Evolutionary conservation across 2,329 filamentous ascomycete species (phyloP), one percentile per base, ranked within the genome.

Genomic region (Stagonosporopsis vannaccii): DNA sequence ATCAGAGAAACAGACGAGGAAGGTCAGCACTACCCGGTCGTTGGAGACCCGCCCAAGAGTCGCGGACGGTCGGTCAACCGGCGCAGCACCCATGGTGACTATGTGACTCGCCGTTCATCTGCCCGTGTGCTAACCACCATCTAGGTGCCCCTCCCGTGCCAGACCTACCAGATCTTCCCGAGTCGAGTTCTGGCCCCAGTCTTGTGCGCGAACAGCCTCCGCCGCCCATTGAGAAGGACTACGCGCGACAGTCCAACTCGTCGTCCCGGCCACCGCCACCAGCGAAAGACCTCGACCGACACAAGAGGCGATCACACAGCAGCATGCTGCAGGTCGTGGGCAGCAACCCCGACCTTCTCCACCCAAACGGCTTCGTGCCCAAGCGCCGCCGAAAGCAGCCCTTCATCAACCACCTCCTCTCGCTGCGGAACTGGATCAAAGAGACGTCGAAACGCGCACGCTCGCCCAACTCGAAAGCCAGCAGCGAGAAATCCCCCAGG

Each of bases 321-420:
- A 97, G 92, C 64, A 95, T 92, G 61, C 83, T 97, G 28, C 92
- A 97, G 71, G 85, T 96, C 4, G 92, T 96, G 35, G 90, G 90
- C 13, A 84, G 81, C 35, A 88, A 89, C 62, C 84, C 85, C 20
- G 86, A 89, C 61, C 75, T 89, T 7, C 77, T 87, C 15, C 79
- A 81, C 42, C 75, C 79, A n/a, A 83, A 84, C 62, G 81, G 82
- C 30, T 82, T 85, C 60, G 80, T 83, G 25, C 83, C 83, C 51
- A 84, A 83, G 39, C 77, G 80, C 48, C 83, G 84, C 36, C 84
- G 83, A 59, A 85, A 85, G 65, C 82, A 87, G 56, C 82, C 86
- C 11, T 84, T 90, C 56, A 82, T 90, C 55, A 86, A 86, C 64
- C 88, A 90, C 63, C 75, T 91, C 19, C 83, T 86, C 5, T 84